Percentiles rank a stretch among this genome's conserved stretches.
Conservation (phyloP, 345 rosid species). For the Boechera divaricarpa region DNA sequence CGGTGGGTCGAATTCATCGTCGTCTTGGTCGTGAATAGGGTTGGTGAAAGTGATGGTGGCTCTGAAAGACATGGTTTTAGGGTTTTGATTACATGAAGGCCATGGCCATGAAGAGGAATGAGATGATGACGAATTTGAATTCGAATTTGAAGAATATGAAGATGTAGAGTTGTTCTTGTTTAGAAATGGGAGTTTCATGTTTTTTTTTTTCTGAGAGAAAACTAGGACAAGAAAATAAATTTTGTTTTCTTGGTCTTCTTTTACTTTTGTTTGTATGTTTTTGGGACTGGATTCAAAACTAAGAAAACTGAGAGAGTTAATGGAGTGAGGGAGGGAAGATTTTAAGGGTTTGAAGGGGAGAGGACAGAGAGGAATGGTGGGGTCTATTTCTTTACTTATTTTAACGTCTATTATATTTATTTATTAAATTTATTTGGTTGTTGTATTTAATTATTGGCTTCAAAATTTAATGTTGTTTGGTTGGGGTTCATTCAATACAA, state of each 20-base stretch:
- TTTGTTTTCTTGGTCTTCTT: not conserved
- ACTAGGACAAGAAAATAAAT: conserved; percentile 13
- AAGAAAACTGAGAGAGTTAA: conserved; percentile 35
- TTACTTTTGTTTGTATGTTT: not conserved
- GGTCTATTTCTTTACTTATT: conserved; percentile 35
- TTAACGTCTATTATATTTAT: conserved; percentile 22
- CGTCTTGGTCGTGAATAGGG: conserved; percentile 39
- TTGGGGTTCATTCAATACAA: conserved; percentile 48
- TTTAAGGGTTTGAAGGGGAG: conserved; percentile 40
- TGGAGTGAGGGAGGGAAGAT: conserved; percentile 47
- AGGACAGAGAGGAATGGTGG: conserved; percentile 40
- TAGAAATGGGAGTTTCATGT: conserved; percentile 72
- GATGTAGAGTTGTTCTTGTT: conserved; percentile 44
- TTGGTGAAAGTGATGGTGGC: conserved; percentile 39
- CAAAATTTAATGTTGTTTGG: conserved; percentile 48
- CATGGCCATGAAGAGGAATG: conserved; percentile 71
- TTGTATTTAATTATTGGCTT: conserved; percentile 48
- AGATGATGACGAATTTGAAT: conserved; percentile 47
- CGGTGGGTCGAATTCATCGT: conserved; percentile 42
- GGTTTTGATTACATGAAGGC: conserved; percentile 78
- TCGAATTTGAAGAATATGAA: conserved; percentile 36
- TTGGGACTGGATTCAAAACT: conserved; percentile 39
- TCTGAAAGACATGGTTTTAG: conserved; percentile 79
- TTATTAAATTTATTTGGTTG: conserved; percentile 25
- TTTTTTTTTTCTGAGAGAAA: conserved; percentile 17